phyloP scores from a whole-genome alignment of 257 asterid species.

The Lavandula angustifolia region DNA sequence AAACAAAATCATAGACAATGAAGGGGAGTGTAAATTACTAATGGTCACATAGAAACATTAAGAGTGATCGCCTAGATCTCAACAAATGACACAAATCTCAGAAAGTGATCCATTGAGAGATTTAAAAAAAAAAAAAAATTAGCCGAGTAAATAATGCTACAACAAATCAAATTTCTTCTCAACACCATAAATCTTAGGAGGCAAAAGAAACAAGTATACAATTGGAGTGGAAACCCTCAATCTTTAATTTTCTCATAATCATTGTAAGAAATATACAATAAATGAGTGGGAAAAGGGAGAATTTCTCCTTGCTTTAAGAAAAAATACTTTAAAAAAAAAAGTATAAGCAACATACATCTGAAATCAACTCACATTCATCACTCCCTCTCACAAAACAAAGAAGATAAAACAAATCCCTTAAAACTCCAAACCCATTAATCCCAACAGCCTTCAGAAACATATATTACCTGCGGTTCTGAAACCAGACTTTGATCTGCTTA shows the following conservation, averaged over 20 bases:
- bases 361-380: constrained; percentile 24
- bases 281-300: not conserved
- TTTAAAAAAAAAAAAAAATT: too few relatives aligned
- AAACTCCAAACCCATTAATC: constrained; percentile 8
- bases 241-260: not conserved
- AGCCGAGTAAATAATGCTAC: too few relatives aligned
- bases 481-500: constrained; percentile 99
- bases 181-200: not conserved
- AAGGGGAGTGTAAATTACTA: too few relatives aligned
- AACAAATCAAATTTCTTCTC: not conserved
- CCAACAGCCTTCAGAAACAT: not conserved
- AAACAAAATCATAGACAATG: too few relatives aligned
- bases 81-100: constrained; percentile 1
- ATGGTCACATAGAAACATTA: not conserved
- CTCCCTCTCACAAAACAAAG: constrained; percentile 9
- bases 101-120: not conserved
- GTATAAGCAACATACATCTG: constrained; percentile 15
- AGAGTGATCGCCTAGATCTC: constrained; percentile 9
- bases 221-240: too few relatives aligned
- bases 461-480: constrained; percentile 86
- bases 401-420: constrained; percentile 22
- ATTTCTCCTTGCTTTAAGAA: not conserved
- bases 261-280: not conserved
- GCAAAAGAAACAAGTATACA: not conserved
- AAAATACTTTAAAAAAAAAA: not conserved